These are phyloP conservation scores for Guadua angustifolia DNA, from an alignment of 176 grass and related monocot species.

Conservation along the genomic window DNA sequence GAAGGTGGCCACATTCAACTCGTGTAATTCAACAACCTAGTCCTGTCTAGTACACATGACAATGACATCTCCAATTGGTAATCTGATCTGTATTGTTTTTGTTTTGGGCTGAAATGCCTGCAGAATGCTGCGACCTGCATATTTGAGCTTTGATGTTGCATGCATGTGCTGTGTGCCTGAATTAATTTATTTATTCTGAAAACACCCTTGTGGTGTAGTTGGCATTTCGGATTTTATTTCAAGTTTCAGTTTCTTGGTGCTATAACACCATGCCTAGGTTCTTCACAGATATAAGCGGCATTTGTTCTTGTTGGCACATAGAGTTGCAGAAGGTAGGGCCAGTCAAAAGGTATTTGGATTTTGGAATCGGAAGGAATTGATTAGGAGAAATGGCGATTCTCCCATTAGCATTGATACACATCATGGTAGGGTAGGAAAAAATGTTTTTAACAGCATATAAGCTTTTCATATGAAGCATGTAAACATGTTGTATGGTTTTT, in stretches of 20 bases:
- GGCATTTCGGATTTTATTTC: conserved; percentile 15
- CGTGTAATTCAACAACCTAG: neutral
- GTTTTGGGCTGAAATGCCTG: neutral
- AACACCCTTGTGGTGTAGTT: conserved; percentile 14
- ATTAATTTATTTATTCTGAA: conserved; percentile 8
- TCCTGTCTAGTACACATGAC: neutral
- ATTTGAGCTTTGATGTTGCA: conserved; percentile 24
- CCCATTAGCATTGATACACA: neutral
- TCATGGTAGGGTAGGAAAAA: neutral
- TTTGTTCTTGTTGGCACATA: conserved; percentile 9
- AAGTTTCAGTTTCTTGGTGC: conserved; percentile 4
- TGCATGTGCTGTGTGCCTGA: neutral
- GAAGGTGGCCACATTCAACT: neutral
- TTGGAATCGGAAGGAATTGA: neutral
- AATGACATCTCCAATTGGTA: neutral
- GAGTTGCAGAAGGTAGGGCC: neutral
- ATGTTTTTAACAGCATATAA: conserved; percentile 29
- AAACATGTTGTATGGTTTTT: neutral
- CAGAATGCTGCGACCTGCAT: conserved; percentile 18
- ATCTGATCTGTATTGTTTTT: neutral
- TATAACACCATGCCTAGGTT: neutral
- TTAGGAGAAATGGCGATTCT: conserved; percentile 7
- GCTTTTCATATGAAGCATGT: neutral
- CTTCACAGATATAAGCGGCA: neutral
- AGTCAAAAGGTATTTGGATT: neutral